Conservation (phyloP, 2,329 filamentous ascomycete genomes). For the Sclerotinia nivalis region DNA sequence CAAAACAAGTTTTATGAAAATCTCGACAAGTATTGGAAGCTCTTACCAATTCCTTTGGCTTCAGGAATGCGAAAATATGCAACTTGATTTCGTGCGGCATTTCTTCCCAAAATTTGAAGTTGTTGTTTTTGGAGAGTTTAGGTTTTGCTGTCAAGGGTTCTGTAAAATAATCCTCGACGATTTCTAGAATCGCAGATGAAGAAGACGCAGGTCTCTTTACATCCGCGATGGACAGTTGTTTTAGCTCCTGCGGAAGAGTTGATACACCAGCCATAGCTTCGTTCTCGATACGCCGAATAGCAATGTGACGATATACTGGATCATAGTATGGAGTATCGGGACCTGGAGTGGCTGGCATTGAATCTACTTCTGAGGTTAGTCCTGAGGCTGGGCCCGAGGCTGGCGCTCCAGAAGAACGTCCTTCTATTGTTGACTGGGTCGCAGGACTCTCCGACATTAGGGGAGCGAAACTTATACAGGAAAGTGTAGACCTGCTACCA, state of each 20-base stretch:
- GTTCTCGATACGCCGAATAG: conserved; percentile 31
- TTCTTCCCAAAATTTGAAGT: conserved; percentile 72
- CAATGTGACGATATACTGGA: conserved; percentile 29
- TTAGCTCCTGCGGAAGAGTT: conserved; percentile 30
- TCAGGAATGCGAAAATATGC: conserved; percentile 72
- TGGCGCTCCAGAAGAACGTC: conserved; percentile 39
- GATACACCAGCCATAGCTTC: conserved; percentile 30
- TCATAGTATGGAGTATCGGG: conserved; percentile 35
- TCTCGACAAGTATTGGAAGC: conserved; percentile 74
- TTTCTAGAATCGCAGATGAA: conserved; percentile 34
- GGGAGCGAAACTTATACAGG: conserved; percentile 39
- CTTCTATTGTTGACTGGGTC: conserved; percentile 29
- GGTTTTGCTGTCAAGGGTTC: conserved; percentile 25
- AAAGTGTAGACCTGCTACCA: conserved; percentile 35
- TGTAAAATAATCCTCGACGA: conserved; percentile 41
- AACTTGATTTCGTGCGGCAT: conserved; percentile 83
- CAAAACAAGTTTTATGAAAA: conserved; percentile 84
- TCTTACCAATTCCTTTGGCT: conserved; percentile 77
- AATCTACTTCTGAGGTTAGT: background rate
- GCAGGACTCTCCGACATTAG: conserved; percentile 33
- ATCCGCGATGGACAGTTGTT: conserved; percentile 30
- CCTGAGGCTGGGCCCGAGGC: conserved; percentile 22
- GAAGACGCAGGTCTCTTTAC: conserved; percentile 28
- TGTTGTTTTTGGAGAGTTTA: conserved; percentile 39
- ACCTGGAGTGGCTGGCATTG: conserved; percentile 36